These are phyloP conservation scores for Amanita phalloides DNA, from an alignment of 768 basidiomycete species.

Conservation along the genomic window DNA sequence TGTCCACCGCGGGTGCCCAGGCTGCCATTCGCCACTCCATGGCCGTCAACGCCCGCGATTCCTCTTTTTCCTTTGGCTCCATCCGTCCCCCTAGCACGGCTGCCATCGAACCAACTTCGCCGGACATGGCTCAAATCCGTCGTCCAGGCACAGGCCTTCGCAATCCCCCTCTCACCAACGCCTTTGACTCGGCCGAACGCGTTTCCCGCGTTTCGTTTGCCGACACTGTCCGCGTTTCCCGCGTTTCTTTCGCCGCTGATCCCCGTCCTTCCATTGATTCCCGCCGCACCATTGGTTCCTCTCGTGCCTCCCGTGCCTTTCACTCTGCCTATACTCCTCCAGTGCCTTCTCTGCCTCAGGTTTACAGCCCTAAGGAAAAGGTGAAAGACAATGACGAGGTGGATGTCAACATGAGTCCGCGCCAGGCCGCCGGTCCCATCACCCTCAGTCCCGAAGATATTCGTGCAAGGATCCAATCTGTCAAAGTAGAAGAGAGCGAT, in stretches of 20 bases:
- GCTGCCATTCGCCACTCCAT: constrained; percentile 68
- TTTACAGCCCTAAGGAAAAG: neutral
- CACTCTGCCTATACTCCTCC: constrained; percentile 31
- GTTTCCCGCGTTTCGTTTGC: constrained; percentile 65
- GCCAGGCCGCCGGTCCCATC: constrained; percentile 29
- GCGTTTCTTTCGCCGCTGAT: constrained; percentile 29
- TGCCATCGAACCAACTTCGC: constrained; percentile 25
- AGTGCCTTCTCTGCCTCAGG: constrained; percentile 24
- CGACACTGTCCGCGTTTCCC: constrained; percentile 31
- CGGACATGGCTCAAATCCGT: constrained; percentile 32
- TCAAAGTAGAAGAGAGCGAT: constrained; percentile 15
- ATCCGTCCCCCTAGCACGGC: constrained; percentile 40
- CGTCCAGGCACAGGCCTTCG: constrained; percentile 38
- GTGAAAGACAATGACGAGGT: constrained; percentile 11
- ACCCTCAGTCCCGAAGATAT: constrained; percentile 55
- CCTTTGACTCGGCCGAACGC: constrained; percentile 19
- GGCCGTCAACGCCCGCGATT: constrained; percentile 33
- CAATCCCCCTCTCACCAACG: constrained; percentile 24
- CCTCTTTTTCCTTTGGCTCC: constrained; percentile 48
- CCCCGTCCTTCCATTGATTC: constrained; percentile 30
- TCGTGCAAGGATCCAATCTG: constrained; percentile 33
- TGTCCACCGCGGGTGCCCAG: constrained; percentile 57
- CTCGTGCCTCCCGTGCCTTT: constrained; percentile 20
- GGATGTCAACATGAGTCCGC: constrained; percentile 20
- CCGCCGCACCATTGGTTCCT: constrained; percentile 16